Evolutionary conservation across 495 filamentous ascomycete genomes (phyloP), one percentile per base, ranked within the genome.

Genomic region (Jackrogersella minutella): DNA sequence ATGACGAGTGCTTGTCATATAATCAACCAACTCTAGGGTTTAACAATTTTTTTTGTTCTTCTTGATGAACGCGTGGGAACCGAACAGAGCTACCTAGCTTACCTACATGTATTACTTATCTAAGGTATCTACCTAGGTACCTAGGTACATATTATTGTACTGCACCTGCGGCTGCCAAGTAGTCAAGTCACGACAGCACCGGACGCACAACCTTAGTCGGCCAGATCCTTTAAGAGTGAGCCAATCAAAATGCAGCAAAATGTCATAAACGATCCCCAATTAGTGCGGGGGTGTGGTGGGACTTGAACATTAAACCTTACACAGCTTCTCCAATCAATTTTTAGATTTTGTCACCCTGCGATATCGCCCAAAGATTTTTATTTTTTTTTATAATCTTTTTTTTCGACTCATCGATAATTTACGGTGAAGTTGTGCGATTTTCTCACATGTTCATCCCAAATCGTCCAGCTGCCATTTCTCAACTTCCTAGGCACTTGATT

Each of bases 331-430:
- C 66, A 69, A 69, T 69, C 60, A 69, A 31, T 46, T 46, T 33
- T 36, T 17, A 43, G 55, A 59, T 19, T 50, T 64, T 69, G 60
- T 64, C 60, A 67, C 49, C 28, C 26, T 40, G 60, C 66, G 66
- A 69, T 69, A 56, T 69, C 66, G 66, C 66, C 66, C 60, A 41
- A 52, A 8, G 21, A 16, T 64, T 64, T 64, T 58, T 51, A 40
- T 31, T 50, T 43, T 28, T 58, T 47, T 47, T 47, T n/a, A 46
- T 46, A 16, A 33, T 31, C 31, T 49, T 49, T 49, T 30, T 41
- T 31, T 22, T 52, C 54, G 40, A 63, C 59, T 63, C 58, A 68
- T 31, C 53, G 53, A 52, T 39, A 53, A 33, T 46, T 50, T 36
- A 62, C 53, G 46, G 40, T 62, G 39, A 63, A 68, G 49, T 40